A percentile compares a stretch with the other conserved stretches of the same genome.
These are phyloP conservation scores for Fragilaria crotonensis DNA, from an alignment of 108 stramenopile genomes.

Conservation along the genomic window DNA sequence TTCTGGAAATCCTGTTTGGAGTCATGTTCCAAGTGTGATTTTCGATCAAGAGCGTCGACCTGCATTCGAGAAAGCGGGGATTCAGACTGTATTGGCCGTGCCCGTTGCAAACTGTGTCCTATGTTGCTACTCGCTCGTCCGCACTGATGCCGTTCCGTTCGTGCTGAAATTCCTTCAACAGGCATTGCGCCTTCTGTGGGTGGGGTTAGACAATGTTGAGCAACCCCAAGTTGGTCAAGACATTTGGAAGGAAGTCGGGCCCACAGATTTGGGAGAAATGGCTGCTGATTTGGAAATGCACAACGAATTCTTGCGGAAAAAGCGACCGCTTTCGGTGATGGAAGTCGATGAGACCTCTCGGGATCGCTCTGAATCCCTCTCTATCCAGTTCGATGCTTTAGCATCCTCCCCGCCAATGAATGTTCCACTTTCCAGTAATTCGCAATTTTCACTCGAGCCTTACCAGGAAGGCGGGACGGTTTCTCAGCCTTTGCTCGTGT, in stretches of 20 bases:
- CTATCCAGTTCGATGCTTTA: constrained; percentile 10
- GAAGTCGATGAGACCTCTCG: neutral
- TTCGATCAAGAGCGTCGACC: constrained; percentile 43
- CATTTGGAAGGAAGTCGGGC: constrained; percentile 72
- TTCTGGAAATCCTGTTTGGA: constrained; percentile 88
- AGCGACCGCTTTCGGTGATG: constrained; percentile 32
- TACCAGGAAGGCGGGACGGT: too few relatives aligned
- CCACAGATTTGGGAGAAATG: constrained; percentile 87
- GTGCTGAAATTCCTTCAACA: constrained; percentile 87
- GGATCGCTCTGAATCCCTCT: neutral
- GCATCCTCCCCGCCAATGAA: neutral
- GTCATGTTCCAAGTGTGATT: constrained; percentile 41
- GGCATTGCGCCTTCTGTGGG: constrained; percentile 74
- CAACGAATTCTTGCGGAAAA: constrained; percentile 73
- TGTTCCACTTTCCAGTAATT: neutral
- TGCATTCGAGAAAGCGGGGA: constrained; percentile 51
- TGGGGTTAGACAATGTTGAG: constrained; percentile 63
- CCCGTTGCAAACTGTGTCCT: constrained; percentile 81
- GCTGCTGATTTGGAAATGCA: constrained; percentile 90
- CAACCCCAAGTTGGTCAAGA: constrained; percentile 61
- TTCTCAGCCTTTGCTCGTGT: too few relatives aligned
- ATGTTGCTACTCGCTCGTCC: constrained; percentile 69
- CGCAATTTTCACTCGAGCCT: neutral
- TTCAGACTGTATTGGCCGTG: constrained; percentile 71
- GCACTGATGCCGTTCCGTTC: constrained; percentile 66